Conservation (phyloP, 1,139 yeast species). For the Lodderomyces oxycetoniae region DNA sequence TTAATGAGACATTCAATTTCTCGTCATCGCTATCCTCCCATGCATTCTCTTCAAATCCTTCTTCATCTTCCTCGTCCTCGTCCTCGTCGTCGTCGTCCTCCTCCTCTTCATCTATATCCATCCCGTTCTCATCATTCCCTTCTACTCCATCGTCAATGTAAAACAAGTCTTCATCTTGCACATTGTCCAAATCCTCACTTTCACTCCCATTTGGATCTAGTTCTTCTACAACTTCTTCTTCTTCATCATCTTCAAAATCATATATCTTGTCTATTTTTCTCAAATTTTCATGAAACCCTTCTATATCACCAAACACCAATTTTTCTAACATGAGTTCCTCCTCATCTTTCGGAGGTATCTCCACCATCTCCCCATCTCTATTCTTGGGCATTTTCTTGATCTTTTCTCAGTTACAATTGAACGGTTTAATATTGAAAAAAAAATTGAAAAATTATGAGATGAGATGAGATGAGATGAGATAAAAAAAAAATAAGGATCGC, state of each 20-base stretch:
- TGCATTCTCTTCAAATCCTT: slow-evolving; percentile 45
- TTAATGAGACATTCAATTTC: slow-evolving; percentile 55
- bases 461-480: slow-evolving; percentile 5
- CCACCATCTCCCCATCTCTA: slow-evolving; percentile 28
- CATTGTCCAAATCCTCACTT: slow-evolving; percentile 27
- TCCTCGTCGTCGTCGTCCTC: slow-evolving; percentile 23
- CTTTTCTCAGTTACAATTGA: background rate
- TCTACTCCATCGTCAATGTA: slow-evolving; percentile 56
- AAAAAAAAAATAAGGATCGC: background rate
- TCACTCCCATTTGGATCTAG: slow-evolving; percentile 14
- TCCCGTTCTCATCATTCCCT: slow-evolving; percentile 1
- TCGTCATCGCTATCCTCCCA: slow-evolving; percentile 97
- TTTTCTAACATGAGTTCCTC: slow-evolving; percentile 78
- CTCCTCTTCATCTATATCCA: slow-evolving; percentile 15
- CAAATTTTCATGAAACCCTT: slow-evolving; percentile 70
- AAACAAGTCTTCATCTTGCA: slow-evolving; percentile 60
- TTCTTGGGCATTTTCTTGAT: slow-evolving; percentile 20
- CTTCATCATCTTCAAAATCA: slow-evolving; percentile 33
- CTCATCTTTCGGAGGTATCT: slow-evolving; percentile 66
- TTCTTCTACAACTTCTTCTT: slow-evolving; percentile 7
- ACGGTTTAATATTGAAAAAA: slow-evolving; percentile 5
- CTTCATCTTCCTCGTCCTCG: slow-evolving; percentile 28
- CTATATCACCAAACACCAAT: slow-evolving; percentile 83
- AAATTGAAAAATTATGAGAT: slow-evolving; percentile 2
- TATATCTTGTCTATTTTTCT: slow-evolving; percentile 54